A percentile compares a stretch with the other conserved stretches of the same genome.
These are phyloP conservation scores for Cyclotella sp. DNA, from an alignment of 108 stramenopile genomes.

Conservation along the genomic window DNA sequence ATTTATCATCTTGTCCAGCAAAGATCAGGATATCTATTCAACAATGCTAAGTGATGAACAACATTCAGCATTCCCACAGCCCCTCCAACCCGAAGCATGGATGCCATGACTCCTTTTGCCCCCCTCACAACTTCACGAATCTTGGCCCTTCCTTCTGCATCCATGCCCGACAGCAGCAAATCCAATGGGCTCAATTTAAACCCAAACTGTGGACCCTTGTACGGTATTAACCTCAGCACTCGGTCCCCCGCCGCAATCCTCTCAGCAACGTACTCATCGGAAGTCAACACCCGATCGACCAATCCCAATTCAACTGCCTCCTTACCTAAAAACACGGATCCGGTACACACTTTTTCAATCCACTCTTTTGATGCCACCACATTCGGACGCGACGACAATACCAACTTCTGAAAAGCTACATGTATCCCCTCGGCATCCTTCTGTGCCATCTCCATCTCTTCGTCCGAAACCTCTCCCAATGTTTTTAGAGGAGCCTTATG, in stretches of 20 bases:
- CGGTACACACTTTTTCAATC: slow-evolving; percentile 69
- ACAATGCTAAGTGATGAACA: slow-evolving; percentile 30
- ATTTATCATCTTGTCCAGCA: neutral
- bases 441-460: slow-evolving; percentile 65
- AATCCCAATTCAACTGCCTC: slow-evolving; percentile 66
- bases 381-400: slow-evolving; percentile 52
- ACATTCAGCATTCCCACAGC: slow-evolving; percentile 50
- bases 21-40: slow-evolving; percentile 4
- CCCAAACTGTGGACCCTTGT: slow-evolving; percentile 54
- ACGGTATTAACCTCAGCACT: slow-evolving; percentile 60
- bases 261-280: slow-evolving; percentile 84
- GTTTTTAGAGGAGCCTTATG: slow-evolving; percentile 73
- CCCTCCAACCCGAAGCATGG: slow-evolving; percentile 73
- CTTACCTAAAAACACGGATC: slow-evolving; percentile 68
- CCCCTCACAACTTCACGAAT: slow-evolving; percentile 70
- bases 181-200: slow-evolving; percentile 45
- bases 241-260: slow-evolving; percentile 71
- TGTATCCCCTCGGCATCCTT: slow-evolving; percentile 71
- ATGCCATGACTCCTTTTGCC: slow-evolving; percentile 58
- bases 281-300: slow-evolving; percentile 79
- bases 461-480: slow-evolving; percentile 65
- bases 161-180: slow-evolving; percentile 41
- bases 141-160: slow-evolving; percentile 55
- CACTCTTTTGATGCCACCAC: slow-evolving; percentile 49
- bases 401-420: slow-evolving; percentile 71